Conservation (phyloP, 106 monocot genomes). For the Triglochin maritima region DNA sequence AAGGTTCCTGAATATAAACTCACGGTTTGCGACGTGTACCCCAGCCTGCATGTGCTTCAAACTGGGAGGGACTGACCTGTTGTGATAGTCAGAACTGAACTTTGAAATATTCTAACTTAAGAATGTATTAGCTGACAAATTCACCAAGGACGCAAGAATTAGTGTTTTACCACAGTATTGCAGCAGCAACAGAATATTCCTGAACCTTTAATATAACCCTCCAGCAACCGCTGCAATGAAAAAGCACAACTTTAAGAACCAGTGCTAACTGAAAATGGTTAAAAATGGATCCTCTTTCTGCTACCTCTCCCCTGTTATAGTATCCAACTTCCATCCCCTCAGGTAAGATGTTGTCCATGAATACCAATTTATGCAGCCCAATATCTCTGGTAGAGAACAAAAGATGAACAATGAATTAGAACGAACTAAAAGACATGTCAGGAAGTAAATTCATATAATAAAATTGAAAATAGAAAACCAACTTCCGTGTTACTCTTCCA, state of each 20-base stretch:
- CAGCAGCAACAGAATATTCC: slow-evolving; percentile 91
- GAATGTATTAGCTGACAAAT: neutral
- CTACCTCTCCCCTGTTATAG: slow-evolving; percentile 85
- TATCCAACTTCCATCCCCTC: slow-evolving; percentile 95
- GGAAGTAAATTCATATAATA: neutral
- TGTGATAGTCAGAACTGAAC: neutral
- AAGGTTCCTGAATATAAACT: slow-evolving; percentile 11
- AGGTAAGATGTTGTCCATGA: slow-evolving; percentile 74
- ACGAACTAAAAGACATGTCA: slow-evolving; percentile 1
- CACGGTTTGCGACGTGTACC: slow-evolving; percentile 85
- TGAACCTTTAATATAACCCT: slow-evolving; percentile 84
- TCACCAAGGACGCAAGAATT: neutral
- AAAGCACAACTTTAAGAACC: neutral
- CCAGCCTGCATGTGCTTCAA: slow-evolving; percentile 99
- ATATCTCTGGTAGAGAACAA: slow-evolving; percentile 41
- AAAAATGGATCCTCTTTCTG: slow-evolving; percentile 1
- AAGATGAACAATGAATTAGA: neutral
- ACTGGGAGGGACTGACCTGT: slow-evolving; percentile 91
- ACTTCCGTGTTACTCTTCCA: slow-evolving; percentile 86
- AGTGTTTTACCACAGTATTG: slow-evolving; percentile 50
- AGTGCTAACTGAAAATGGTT: neutral
- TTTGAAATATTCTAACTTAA: neutral
- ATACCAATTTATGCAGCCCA: slow-evolving; percentile 89
- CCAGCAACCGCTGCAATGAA: slow-evolving; percentile 57
- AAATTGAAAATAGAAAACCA: slow-evolving; percentile 6